Evolutionary conservation across 2,329 filamentous ascomycete genomes (phyloP).

Genomic region (Aspergillus sp.): DNA sequence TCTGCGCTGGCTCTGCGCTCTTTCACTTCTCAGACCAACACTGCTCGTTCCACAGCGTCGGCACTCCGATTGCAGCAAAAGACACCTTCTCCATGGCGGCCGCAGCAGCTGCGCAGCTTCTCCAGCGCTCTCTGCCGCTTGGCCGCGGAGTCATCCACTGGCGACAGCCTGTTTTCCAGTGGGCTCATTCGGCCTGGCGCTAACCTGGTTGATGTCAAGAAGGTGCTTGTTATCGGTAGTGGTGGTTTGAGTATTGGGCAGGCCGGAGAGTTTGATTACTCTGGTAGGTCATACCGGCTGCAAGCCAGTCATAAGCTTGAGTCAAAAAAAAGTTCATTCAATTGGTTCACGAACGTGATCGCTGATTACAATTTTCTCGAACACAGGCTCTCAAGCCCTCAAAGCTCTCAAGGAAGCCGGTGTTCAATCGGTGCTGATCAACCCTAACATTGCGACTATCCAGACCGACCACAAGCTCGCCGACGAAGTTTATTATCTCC

Average conservation of each 20-base stretch:
- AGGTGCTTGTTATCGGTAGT: conserved; percentile 93
- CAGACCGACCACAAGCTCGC: conserved; percentile 95
- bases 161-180: conserved; percentile 85
- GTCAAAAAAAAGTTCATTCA: too few species aligned
- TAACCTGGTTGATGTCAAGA: conserved; percentile 85
- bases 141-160: conserved; percentile 59
- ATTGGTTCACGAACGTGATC: not conserved
- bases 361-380: conserved; percentile 21
- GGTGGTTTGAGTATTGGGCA: conserved; percentile 96
- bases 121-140: conserved; percentile 41
- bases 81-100: conserved; percentile 37
- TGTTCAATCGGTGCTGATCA: conserved; percentile 87
- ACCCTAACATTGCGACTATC: conserved; percentile 97
- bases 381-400: conserved; percentile 83
- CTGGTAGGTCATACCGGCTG: conserved; percentile 62
- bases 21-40: conserved; percentile 36
- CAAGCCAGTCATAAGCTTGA: too few species aligned
- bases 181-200: conserved; percentile 76
- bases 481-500: conserved; percentile 97
- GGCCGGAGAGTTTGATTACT: conserved; percentile 98
- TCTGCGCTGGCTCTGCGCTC: conserved; percentile 38
- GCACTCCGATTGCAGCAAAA: conserved; percentile 39
- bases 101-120: conserved; percentile 45
- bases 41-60: conserved; percentile 31
- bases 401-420: conserved; percentile 97